phyloP scores from a whole-genome alignment of 164 flowering plant species.

The Platanus orientalis region DNA sequence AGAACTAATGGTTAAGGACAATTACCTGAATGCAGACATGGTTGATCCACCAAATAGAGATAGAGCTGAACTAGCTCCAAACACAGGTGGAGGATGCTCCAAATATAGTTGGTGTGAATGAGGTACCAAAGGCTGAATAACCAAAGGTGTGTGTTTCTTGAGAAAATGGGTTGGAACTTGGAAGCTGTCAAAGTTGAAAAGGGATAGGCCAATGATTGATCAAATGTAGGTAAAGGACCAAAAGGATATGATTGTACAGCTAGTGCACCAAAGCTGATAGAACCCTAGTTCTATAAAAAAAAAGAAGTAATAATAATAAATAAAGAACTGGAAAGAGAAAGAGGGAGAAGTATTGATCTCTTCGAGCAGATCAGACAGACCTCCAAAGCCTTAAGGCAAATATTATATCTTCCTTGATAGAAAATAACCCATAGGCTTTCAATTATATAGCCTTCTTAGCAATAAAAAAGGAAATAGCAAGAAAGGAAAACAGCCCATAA shows the following conservation, averaged over 20 bases:
- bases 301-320: too few species aligned
- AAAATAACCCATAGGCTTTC: too few species aligned
- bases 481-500: too few species aligned
- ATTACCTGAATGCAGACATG: conserved; percentile 45
- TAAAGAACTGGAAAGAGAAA: too few species aligned
- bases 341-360: too few species aligned
- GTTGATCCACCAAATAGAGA: conserved; percentile 52
- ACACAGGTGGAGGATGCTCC: conserved; percentile 41
- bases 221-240: conserved; percentile 47
- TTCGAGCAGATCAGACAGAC: too few species aligned
- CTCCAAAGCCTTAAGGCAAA: too few species aligned
- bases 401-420: too few species aligned
- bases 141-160: conserved; percentile 48
- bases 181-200: conserved; percentile 52
- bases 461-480: too few species aligned
- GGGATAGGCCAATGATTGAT: conserved; percentile 59
- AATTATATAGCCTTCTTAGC: too few species aligned
- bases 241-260: conserved; percentile 44
- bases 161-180: conserved; percentile 63
- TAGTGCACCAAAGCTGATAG: conserved; percentile 37
- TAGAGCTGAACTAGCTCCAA: conserved; percentile 46
- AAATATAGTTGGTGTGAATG: conserved; percentile 54
- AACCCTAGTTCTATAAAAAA: too few species aligned
- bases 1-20: conserved; percentile 53
- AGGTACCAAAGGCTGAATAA: too few species aligned